These are phyloP conservation scores for Apiospora phragmitis DNA, from an alignment of 2,329 filamentous ascomycete species.

Conservation along the genomic window DNA sequence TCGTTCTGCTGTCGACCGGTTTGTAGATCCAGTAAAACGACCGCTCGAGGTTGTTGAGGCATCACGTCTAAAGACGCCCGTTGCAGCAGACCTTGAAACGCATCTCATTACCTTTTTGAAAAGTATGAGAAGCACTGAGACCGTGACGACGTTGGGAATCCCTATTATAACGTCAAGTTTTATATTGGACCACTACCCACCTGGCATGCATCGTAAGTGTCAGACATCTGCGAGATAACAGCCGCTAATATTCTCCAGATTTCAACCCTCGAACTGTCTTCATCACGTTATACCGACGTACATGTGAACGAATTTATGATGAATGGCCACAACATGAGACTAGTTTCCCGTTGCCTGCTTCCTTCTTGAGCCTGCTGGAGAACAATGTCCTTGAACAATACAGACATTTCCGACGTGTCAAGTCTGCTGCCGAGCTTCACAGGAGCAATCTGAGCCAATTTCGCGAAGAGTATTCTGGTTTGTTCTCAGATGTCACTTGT, in stretches of 20 bases:
- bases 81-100: slow-evolving; percentile 3
- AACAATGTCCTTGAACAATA: background rate
- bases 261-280: slow-evolving; percentile 10
- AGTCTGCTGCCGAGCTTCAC: background rate
- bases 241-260: background rate
- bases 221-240: background rate
- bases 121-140: background rate
- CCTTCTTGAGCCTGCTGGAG: background rate
- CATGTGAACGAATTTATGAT: slow-evolving; percentile 3
- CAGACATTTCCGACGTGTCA: slow-evolving; percentile 1
- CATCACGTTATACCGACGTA: slow-evolving; percentile 1
- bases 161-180: slow-evolving; percentile 9
- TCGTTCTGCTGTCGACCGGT: background rate
- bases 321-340: slow-evolving; percentile 3
- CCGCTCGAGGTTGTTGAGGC: slow-evolving; percentile 8
- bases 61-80: slow-evolving; percentile 5
- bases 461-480: slow-evolving; percentile 7
- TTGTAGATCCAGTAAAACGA: slow-evolving; percentile 4
- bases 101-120: slow-evolving; percentile 9
- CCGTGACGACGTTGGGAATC: slow-evolving; percentile 1
- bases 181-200: slow-evolving; percentile 12
- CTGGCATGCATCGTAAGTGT: slow-evolving; percentile 12
- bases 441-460: background rate
- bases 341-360: background rate
- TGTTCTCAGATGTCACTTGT: slow-evolving; percentile 26